Conservation (phyloP, 768 basidiomycete species). For the Podaxis sp. region DNA sequence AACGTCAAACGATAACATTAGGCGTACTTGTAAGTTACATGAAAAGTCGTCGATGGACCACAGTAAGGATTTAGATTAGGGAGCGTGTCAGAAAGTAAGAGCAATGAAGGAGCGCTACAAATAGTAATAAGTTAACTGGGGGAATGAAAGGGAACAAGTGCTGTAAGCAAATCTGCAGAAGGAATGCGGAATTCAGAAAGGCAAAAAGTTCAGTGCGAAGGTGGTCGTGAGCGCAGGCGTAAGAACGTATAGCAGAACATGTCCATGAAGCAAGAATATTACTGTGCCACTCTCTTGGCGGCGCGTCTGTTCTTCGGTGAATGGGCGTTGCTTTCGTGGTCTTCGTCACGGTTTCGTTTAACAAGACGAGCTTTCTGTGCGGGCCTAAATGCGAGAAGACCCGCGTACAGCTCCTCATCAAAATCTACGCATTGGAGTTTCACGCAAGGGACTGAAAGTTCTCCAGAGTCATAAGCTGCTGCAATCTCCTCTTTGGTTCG, state of each 20-base stretch:
- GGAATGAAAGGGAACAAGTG: not conserved
- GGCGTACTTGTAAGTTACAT: not conserved
- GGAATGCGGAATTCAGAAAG: not conserved
- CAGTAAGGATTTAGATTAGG: too few species aligned
- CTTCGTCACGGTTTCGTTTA: constrained; percentile 7
- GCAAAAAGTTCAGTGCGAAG: not conserved
- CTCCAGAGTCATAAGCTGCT: constrained; percentile 45
- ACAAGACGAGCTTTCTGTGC: not conserved
- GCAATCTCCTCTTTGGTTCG: constrained; percentile 33
- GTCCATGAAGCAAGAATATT: not conserved
- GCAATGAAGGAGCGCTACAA: not conserved
- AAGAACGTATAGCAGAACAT: not conserved
- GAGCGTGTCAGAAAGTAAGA: not conserved
- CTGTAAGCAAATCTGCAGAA: not conserved
- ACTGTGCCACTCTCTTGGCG: not conserved
- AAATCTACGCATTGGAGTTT: constrained; percentile 45
- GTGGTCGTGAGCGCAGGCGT: not conserved
- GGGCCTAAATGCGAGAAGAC: constrained; percentile 19
- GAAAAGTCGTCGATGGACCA: not conserved
- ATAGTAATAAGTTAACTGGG: constrained; percentile 4
- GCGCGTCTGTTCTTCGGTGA: constrained; percentile 1
- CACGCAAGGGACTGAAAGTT: constrained; percentile 48
- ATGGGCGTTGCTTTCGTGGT: constrained; percentile 2
- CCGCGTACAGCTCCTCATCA: constrained; percentile 38
- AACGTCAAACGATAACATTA: constrained; percentile 5